A percentile compares a stretch with the other conserved stretches of the same genome.
Evolutionary conservation across 306 rosid genomes (phyloP).

Genomic region (Vicia villosa): DNA sequence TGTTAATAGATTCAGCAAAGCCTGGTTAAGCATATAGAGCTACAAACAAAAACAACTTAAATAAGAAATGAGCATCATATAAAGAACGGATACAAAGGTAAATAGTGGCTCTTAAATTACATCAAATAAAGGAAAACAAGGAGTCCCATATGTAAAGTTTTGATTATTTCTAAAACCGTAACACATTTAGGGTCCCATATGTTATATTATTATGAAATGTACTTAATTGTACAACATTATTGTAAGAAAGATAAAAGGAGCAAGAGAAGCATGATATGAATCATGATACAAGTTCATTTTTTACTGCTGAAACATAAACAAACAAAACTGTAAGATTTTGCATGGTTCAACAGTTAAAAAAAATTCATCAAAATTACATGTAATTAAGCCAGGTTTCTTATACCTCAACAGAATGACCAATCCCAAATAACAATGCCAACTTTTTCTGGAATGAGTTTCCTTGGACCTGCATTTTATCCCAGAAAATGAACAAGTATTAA

Average conservation of each 20-base stretch:
- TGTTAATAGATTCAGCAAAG: slow-evolving; percentile 37
- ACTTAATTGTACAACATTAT: slow-evolving; percentile 4
- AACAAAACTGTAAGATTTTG: slow-evolving; percentile 5
- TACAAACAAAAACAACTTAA: slow-evolving; percentile 1
- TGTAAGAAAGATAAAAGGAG: not conserved
- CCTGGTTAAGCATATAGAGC: slow-evolving; percentile 14
- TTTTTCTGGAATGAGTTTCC: slow-evolving; percentile 99
- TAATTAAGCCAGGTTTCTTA: slow-evolving; percentile 8
- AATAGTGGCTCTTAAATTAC: slow-evolving; percentile 2
- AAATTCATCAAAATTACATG: slow-evolving; percentile 12
- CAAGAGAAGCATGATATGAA: not conserved
- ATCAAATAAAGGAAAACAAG: slow-evolving; percentile 7
- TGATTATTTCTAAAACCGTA: not conserved
- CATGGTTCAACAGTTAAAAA: slow-evolving; percentile 16
- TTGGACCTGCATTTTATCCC: slow-evolving; percentile 65
- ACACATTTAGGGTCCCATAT: not conserved
- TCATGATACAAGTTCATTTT: slow-evolving; percentile 22
- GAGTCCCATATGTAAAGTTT: too few species aligned
- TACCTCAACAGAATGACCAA: slow-evolving; percentile 90
- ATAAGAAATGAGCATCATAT: not conserved
- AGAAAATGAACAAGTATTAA: slow-evolving; percentile 23
- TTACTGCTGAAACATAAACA: slow-evolving; percentile 19
- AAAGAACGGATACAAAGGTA: not conserved
- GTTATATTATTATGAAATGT: not conserved
- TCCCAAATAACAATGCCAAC: slow-evolving; percentile 72